Conservation (phyloP, 345 rosid genomes). For the Syzygium oleosum region DNA sequence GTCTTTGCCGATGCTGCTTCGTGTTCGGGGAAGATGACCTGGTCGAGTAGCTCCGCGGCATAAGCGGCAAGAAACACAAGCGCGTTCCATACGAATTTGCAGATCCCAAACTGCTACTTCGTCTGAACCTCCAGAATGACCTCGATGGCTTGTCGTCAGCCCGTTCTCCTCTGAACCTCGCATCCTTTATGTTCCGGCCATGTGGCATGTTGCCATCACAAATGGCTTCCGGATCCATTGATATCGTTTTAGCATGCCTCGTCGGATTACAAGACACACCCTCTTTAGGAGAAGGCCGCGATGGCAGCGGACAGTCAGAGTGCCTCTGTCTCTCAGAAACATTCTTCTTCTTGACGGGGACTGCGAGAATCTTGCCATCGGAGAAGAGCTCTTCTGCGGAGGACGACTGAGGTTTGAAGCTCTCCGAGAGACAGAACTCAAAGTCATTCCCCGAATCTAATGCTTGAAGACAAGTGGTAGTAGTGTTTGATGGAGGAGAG, state of each 20-base stretch:
- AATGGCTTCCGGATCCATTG: background rate
- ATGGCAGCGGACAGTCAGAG: background rate
- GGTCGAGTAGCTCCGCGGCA: constrained; percentile 8
- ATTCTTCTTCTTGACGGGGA: constrained; percentile 2
- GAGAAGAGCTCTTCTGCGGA: constrained; percentile 13
- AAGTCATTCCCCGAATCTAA: constrained; percentile 2
- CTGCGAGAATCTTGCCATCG: constrained; percentile 7
- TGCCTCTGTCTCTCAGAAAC: background rate
- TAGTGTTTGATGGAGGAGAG: background rate
- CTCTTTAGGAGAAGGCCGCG: background rate
- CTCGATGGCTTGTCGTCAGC: background rate
- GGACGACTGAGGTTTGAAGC: background rate
- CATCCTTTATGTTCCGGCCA: background rate
- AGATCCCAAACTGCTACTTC: constrained; percentile 4
- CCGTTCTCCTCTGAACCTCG: background rate
- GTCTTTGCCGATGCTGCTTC: background rate
- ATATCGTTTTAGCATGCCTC: background rate
- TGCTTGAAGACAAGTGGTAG: background rate
- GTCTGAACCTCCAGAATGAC: constrained; percentile 8
- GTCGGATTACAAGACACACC: background rate
- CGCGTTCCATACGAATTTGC: background rate
- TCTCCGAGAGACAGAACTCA: background rate
- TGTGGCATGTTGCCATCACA: background rate
- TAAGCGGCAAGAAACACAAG: constrained; percentile 9
- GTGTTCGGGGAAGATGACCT: background rate